phyloP scores from a whole-genome alignment of 352 stramenopile species.

The Globisporangium spinosum region DNA sequence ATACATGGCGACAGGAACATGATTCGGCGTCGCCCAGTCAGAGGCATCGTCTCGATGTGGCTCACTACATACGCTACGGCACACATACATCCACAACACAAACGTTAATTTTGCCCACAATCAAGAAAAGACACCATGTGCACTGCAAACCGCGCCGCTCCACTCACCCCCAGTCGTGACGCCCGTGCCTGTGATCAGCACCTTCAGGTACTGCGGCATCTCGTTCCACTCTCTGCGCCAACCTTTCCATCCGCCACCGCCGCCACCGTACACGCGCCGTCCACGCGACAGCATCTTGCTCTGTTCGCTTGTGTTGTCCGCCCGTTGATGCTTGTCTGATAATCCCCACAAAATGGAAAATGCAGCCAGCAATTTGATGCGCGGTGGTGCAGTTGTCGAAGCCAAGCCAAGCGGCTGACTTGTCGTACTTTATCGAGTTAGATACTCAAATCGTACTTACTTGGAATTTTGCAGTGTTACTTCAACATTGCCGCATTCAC shows the following conservation, averaged over 20 bases:
- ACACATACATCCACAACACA: neutral
- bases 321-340: neutral
- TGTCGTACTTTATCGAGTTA: neutral
- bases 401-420: too few relatives aligned
- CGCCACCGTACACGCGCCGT: neutral
- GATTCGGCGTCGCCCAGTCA: conserved; percentile 46
- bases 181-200: conserved; percentile 20
- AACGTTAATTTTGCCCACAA: neutral
- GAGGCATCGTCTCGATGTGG: conserved; percentile 62
- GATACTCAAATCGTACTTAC: too few relatives aligned
- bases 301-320: neutral
- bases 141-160: too few relatives aligned
- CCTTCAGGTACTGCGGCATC: conserved; percentile 36
- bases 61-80: conserved; percentile 28
- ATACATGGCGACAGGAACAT: conserved; percentile 60
- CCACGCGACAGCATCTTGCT: conserved; percentile 5
- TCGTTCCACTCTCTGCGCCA: conserved; percentile 33
- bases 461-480: too few relatives aligned
- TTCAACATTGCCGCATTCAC: too few relatives aligned
- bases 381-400: too few relatives aligned
- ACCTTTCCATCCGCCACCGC: neutral
- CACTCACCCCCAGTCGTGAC: conserved; percentile 10
- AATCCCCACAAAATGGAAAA: neutral
- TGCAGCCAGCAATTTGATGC: neutral
- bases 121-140: neutral